Base-by-base conservation (phyloP, 352 stramenopile species). In the Blastocystis sp. region DNA sequence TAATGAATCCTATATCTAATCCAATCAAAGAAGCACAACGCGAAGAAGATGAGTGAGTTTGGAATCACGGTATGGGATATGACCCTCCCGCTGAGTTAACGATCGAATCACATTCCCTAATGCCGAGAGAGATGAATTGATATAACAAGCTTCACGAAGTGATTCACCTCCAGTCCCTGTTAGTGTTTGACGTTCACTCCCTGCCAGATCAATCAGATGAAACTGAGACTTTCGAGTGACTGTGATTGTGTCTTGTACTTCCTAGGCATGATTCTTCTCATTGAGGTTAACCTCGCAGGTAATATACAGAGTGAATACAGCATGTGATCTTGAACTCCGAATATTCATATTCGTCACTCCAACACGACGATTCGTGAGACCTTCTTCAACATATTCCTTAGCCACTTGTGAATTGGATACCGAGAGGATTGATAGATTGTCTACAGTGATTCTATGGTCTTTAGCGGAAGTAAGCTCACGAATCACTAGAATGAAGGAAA, bases 1-100 rank as follows among this genome's bases (percentile, higher is more conserved):
- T 0, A 97, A 90, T n/a, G 92, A 95, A 78, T 96, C 93, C 88
- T 96, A 86, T 16, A 66, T n/a, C 0, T 86, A 0, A 86, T 4
- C 75, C 0, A 35, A 1, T 0, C 4, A n/a, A 39, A 37, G 11
- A 1, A 21, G 32, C 27, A 24, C 24, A 46, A 86, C 61, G 19
- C 61, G 93, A 29, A 96, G 89, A 65, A 96, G 92, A 77, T 93
- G 92, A 32, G 93, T 96, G 27, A 96, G 90, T 75, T 95, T 96
- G 27, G 85, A 90, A 74, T 90, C 88, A 1, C 89, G 73, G 61
- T 90, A 90, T 0, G 88, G 89, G 0, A 90, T 59, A 78, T 90
- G 88, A 19, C 32, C 42, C 59, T 80, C 69, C 2, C 52, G 69
- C 7, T 59, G 69, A 5, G 69, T 80, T n/a, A 80, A 52, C 7